Conservation (phyloP, 2,329 filamentous ascomycete species). For the Madurella mycetomatis region DNA sequence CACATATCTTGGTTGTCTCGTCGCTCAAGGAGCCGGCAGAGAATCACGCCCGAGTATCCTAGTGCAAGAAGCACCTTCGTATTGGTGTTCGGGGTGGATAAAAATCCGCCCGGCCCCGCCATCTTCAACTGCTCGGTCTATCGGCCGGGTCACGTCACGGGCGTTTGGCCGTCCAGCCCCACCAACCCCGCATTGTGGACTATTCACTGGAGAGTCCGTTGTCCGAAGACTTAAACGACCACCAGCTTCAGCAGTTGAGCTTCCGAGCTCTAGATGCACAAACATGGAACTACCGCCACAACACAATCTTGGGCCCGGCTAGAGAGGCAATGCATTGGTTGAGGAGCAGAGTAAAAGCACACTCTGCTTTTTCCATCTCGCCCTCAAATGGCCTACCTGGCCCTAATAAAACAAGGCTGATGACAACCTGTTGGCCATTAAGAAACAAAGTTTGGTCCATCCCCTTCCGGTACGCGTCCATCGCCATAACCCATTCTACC, state of each 20-base stretch:
- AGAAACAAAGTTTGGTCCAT: background rate
- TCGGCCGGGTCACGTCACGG: too few relatives aligned
- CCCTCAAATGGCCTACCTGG: background rate
- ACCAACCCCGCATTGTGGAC: too few relatives aligned
- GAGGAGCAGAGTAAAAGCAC: background rate
- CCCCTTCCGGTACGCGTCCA: conserved; percentile 6
- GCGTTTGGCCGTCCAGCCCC: too few relatives aligned
- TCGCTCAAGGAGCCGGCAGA: too few relatives aligned
- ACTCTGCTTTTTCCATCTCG: background rate
- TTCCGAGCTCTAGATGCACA: background rate
- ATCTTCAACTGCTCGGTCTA: too few relatives aligned
- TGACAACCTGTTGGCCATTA: background rate
- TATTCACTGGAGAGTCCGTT: too few relatives aligned
- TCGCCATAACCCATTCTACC: conserved; percentile 13
- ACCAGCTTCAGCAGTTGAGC: background rate
- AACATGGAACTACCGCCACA: background rate
- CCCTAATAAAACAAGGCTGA: background rate
- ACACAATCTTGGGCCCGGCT: background rate
- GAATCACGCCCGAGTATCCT: too few relatives aligned
- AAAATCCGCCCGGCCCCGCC: too few relatives aligned
- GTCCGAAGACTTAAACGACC: too few relatives aligned
- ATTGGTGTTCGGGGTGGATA: too few relatives aligned
- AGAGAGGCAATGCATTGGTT: conserved; percentile 8
- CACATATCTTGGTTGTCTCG: too few relatives aligned
- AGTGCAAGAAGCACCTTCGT: too few relatives aligned